A percentile compares a stretch with the other conserved stretches of the same genome.
These are phyloP conservation scores for Hypoxylon cercidicola DNA, from an alignment of 495 filamentous ascomycete genomes.

Conservation along the genomic window DNA sequence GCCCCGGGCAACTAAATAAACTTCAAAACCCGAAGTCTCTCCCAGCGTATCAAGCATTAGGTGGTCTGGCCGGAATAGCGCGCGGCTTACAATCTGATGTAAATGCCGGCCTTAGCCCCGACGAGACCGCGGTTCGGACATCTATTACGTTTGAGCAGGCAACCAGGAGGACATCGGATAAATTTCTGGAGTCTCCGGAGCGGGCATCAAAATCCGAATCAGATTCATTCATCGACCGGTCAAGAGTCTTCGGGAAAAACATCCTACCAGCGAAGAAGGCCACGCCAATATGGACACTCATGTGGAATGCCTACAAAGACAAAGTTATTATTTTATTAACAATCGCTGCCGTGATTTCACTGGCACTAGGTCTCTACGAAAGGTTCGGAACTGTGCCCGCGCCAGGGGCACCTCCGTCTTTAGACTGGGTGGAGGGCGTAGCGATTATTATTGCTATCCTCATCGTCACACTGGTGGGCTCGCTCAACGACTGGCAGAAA, in stretches of 20 bases:
- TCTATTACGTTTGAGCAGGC: slow-evolving; percentile 77
- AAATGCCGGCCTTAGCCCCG: slow-evolving; percentile 74
- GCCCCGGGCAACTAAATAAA: slow-evolving; percentile 82
- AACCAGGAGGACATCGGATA: slow-evolving; percentile 35
- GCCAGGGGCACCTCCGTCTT: slow-evolving; percentile 60
- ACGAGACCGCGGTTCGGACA: slow-evolving; percentile 73
- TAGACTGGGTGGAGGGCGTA: slow-evolving; percentile 83
- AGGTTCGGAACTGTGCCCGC: slow-evolving; percentile 57
- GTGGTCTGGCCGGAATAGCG: slow-evolving; percentile 79
- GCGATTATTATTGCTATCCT: slow-evolving; percentile 77
- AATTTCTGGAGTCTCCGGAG: slow-evolving; percentile 24
- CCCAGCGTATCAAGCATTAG: slow-evolving; percentile 79
- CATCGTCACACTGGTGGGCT: slow-evolving; percentile 74
- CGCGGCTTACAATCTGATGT: slow-evolving; percentile 78
- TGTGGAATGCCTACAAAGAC: slow-evolving; percentile 87
- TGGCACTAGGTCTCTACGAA: slow-evolving; percentile 79
- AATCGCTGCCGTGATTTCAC: slow-evolving; percentile 79
- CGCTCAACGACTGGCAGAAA: slow-evolving; percentile 77
- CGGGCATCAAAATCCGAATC: slow-evolving; percentile 23
- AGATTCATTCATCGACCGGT: slow-evolving; percentile 62
- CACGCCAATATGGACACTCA: slow-evolving; percentile 74
- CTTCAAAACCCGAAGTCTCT: slow-evolving; percentile 84
- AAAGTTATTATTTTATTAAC: slow-evolving; percentile 84
- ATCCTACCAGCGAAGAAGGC: slow-evolving; percentile 75
- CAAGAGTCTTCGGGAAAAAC: slow-evolving; percentile 75